phyloP scores from a whole-genome alignment of 2,329 filamentous ascomycete genomes.

The Penicillium oxalicum region DNA sequence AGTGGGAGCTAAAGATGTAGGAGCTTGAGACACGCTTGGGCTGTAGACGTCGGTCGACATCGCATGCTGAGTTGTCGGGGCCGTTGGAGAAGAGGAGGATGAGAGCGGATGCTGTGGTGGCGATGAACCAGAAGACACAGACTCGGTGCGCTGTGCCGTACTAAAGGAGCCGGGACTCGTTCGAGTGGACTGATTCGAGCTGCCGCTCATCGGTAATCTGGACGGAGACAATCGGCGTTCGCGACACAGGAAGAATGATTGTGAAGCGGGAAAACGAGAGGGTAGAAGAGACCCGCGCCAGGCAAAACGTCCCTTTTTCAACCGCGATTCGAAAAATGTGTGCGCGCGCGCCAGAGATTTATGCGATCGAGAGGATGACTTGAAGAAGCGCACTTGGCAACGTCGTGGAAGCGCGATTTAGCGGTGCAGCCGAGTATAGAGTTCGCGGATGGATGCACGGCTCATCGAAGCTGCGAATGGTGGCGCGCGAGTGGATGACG shows the following conservation, averaged over 20 bases:
- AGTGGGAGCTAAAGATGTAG: conserved; percentile 29
- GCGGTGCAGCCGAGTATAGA: conserved; percentile 16
- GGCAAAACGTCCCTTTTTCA: conserved; percentile 1
- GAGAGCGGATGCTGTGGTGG: conserved; percentile 27
- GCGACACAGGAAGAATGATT: conserved; percentile 11
- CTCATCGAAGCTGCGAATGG: conserved; percentile 22
- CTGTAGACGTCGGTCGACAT: conserved; percentile 42
- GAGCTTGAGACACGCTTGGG: conserved; percentile 33
- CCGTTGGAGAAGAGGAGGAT: conserved; percentile 26
- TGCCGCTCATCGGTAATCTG: conserved; percentile 32
- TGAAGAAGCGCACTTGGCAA: conserved; percentile 8
- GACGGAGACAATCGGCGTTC: conserved; percentile 4
- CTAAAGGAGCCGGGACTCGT: conserved; percentile 38
- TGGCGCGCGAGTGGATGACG: conserved; percentile 5
- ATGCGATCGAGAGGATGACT: conserved; percentile 3
- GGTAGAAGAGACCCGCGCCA: background rate
- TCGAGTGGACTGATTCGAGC: conserved; percentile 38
- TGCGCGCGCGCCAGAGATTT: conserved; percentile 11
- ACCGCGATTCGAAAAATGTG: background rate
- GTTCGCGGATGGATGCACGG: conserved; percentile 9
- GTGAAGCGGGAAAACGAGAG: conserved; percentile 2
- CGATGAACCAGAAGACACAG: conserved; percentile 36
- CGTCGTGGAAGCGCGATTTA: conserved; percentile 10
- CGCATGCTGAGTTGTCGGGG: conserved; percentile 37
- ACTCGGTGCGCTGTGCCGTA: conserved; percentile 36